phyloP scores from a whole-genome alignment of 257 asterid genomes.

The Linderniella brevidens region DNA sequence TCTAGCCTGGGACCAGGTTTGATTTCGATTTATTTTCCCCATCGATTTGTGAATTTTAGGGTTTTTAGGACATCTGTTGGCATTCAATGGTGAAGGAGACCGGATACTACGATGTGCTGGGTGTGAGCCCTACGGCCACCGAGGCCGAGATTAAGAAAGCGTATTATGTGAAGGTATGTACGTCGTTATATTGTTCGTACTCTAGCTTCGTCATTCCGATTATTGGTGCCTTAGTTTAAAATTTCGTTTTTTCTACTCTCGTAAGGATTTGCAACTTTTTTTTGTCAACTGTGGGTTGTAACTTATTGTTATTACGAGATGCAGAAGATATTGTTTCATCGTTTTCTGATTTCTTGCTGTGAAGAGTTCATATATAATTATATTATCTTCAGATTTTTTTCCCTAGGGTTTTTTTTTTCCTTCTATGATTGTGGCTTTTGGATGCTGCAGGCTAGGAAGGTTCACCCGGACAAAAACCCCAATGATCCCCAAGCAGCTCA shows the following conservation, averaged over 20 bases:
- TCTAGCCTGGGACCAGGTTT: no score
- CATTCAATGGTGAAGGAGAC: slow-evolving; percentile 23
- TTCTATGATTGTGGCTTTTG: neutral
- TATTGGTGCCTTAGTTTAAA: neutral
- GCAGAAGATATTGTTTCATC: neutral
- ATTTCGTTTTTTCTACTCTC: no score
- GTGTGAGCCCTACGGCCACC: slow-evolving; percentile 22
- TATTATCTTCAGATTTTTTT: neutral
- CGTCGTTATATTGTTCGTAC: neutral
- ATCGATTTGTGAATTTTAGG: no score
- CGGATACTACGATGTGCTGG: slow-evolving; percentile 26
- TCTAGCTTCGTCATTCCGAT: neutral
- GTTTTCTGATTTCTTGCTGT: neutral
- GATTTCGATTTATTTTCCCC: no score
- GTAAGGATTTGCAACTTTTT: neutral
- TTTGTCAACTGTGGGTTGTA: neutral
- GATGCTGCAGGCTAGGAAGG: slow-evolving; percentile 67
- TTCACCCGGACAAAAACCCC: slow-evolving; percentile 85
- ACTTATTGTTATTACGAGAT: neutral
- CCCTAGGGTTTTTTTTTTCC: neutral
- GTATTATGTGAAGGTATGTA: slow-evolving; percentile 22
- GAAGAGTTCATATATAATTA: no score
- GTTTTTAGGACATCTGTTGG: neutral
- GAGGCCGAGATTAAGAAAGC: slow-evolving; percentile 23
- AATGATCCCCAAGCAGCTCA: slow-evolving; percentile 80